Evolutionary conservation across 306 rosid genomes (phyloP).

Genomic region (Chamaecrista fasciculata): DNA sequence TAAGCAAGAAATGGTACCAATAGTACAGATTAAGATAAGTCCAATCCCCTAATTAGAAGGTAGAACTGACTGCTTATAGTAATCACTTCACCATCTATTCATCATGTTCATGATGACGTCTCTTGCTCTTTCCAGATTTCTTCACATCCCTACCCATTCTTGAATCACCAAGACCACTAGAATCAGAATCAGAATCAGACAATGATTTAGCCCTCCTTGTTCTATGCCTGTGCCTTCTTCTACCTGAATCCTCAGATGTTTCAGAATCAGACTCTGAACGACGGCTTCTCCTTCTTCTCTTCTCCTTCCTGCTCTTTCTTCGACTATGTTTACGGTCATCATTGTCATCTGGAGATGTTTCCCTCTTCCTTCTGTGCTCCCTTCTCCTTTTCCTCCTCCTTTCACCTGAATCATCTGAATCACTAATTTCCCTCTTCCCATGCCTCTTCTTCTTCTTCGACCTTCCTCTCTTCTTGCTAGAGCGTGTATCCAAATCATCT

Average conservation of each 20-base stretch:
- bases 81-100: constrained; percentile 37
- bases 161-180: constrained; percentile 41
- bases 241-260: constrained; percentile 52
- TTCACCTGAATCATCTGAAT: constrained; percentile 60
- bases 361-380: constrained; percentile 45
- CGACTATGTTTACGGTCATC: constrained; percentile 27
- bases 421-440: constrained; percentile 52
- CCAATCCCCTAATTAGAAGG: too few species aligned
- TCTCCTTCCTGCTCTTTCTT: constrained; percentile 54
- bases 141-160: constrained; percentile 55
- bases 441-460: constrained; percentile 78
- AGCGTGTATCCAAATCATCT: constrained; percentile 48
- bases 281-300: constrained; percentile 63
- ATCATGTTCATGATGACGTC: constrained; percentile 41
- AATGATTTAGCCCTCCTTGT: constrained; percentile 50
- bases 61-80: background rate
- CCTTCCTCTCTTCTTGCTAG: constrained; percentile 68
- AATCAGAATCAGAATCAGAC: constrained; percentile 48
- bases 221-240: constrained; percentile 43
- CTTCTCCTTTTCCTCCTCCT: constrained; percentile 56
- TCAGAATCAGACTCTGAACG: constrained; percentile 61
- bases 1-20: too few species aligned
- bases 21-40: too few species aligned
- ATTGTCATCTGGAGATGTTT: constrained; percentile 31
- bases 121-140: constrained; percentile 58